phyloP scores from a whole-genome alignment of 768 basidiomycete species.

The Tulasnella sp. region DNA sequence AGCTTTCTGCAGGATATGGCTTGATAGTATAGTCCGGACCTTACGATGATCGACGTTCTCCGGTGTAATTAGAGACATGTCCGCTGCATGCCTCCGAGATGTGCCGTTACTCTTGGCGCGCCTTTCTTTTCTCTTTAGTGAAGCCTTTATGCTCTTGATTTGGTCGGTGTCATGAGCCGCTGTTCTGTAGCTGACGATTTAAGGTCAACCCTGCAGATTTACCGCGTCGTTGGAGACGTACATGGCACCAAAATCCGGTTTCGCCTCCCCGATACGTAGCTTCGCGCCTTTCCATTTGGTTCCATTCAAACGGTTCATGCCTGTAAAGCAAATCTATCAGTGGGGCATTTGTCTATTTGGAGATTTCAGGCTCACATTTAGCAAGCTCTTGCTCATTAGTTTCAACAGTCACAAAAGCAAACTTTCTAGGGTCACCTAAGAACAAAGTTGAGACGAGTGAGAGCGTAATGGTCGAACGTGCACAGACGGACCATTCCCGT shows the following conservation, averaged over 20 bases:
- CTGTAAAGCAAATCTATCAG: conserved; percentile 26
- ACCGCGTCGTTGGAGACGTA: conserved; percentile 21
- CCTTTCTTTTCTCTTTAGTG: conserved; percentile 17
- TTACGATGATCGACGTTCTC: conserved; percentile 40
- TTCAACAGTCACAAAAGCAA: conserved; percentile 63
- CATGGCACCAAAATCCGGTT: conserved; percentile 58
- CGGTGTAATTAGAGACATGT: conserved; percentile 54
- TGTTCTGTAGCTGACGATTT: neutral
- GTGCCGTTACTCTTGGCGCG: conserved; percentile 21
- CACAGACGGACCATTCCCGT: conserved; percentile 42
- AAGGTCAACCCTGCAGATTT: neutral
- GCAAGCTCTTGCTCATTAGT: conserved; percentile 46
- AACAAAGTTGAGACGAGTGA: neutral
- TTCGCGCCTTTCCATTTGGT: conserved; percentile 84
- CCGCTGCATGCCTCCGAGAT: conserved; percentile 33
- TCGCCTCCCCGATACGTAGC: conserved; percentile 73
- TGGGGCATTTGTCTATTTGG: neutral
- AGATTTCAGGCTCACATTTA: conserved; percentile 41
- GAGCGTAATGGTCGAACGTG: neutral
- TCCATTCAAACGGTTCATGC: conserved; percentile 65
- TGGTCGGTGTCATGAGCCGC: neutral
- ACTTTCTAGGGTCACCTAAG: conserved; percentile 43
- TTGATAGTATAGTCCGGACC: neutral
- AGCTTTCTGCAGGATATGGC: neutral
- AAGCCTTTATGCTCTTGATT: conserved; percentile 22